These are phyloP conservation scores for Eucalyptus cloeziana DNA, from an alignment of 345 rosid species.

Conservation along the genomic window DNA sequence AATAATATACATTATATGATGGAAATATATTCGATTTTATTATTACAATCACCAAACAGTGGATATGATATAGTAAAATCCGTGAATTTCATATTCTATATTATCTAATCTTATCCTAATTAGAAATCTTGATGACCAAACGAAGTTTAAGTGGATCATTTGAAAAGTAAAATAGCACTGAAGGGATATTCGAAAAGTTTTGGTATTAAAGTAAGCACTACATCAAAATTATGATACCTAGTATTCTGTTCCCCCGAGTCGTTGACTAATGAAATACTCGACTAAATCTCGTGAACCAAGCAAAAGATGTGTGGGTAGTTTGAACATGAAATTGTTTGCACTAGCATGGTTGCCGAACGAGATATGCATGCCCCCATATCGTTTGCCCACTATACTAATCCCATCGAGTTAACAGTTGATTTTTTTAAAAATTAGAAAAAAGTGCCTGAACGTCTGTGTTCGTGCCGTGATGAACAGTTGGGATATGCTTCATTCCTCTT, in stretches of 20 bases:
- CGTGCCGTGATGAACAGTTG: background rate
- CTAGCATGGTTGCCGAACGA: background rate
- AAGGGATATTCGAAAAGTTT: background rate
- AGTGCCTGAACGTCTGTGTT: background rate
- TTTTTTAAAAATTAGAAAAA: background rate
- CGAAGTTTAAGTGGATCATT: no score
- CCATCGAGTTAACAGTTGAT: background rate
- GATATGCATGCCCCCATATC: background rate
- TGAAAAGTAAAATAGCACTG: background rate
- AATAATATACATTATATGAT: no score
- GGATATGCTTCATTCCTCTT: background rate
- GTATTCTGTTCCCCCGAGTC: fast-evolving
- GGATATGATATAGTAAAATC: fast-evolving
- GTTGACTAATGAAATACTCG: background rate
- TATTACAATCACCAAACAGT: fast-evolving
- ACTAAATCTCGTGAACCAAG: background rate
- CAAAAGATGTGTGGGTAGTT: background rate
- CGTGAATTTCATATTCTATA: no score
- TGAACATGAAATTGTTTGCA: background rate
- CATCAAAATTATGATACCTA: no score
- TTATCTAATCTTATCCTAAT: fast-evolving
- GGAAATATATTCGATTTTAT: no score
- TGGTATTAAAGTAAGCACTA: fast-evolving
- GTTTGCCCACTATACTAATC: background rate
- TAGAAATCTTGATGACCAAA: fast-evolving